Conservation (phyloP, 164 flowering plant species). For the Dillenia turbinata region DNA sequence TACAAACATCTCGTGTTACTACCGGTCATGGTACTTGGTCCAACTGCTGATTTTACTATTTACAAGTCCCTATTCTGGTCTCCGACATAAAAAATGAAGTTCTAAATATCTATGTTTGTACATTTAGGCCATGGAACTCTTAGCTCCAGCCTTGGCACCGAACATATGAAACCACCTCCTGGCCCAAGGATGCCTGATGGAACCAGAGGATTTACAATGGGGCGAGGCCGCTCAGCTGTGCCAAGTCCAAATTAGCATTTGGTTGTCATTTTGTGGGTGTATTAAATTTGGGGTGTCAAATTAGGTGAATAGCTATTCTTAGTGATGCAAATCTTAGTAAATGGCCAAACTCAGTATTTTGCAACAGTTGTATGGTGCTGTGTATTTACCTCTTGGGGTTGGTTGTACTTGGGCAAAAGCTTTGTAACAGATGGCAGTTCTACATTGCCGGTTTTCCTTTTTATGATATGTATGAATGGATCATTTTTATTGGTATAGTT, state of each 20-base stretch:
- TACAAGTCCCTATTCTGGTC: background rate
- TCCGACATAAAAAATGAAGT: background rate
- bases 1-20: constrained; percentile 34
- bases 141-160: constrained; percentile 22
- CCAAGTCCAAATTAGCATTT: constrained; percentile 16
- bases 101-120: no score
- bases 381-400: no score
- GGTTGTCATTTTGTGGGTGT: background rate
- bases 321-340: no score
- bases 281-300: no score
- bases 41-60: background rate
- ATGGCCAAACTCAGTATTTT: no score
- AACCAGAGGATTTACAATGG: constrained; percentile 81
- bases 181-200: constrained; percentile 97
- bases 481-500: no score
- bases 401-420: no score
- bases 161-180: constrained; percentile 68
- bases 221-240: constrained; percentile 65
- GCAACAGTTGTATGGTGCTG: no score
- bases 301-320: no score
- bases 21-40: constrained; percentile 47
- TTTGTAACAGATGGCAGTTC: no score
- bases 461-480: no score
- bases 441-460: no score
- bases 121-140: constrained; percentile 59